Conservation (phyloP, 2,329 filamentous ascomycete genomes). For the Plectosphaerella cucumerina region DNA sequence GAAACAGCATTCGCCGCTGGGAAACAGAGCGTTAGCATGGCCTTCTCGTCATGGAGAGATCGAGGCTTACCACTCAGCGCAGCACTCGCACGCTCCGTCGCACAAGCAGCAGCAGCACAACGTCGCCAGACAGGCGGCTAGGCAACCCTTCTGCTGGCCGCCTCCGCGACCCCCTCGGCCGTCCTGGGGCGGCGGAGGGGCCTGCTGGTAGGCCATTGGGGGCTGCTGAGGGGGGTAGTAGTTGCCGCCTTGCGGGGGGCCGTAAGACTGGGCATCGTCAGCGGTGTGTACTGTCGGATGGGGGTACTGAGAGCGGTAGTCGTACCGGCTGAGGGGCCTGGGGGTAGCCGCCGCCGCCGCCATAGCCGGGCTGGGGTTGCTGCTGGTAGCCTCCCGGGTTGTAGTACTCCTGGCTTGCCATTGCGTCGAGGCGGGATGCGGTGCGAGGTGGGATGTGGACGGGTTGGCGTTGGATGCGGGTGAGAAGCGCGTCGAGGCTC, state of each 20-base stretch:
- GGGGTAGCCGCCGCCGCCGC: conserved; percentile 21
- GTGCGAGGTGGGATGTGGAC: background rate
- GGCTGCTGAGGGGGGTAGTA: conserved; percentile 28
- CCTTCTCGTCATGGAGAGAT: background rate
- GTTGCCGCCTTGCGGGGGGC: conserved; percentile 20
- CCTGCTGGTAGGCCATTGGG: conserved; percentile 40
- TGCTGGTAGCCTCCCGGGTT: conserved; percentile 23
- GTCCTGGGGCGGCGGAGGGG: conserved; percentile 23
- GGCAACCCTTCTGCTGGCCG: conserved; percentile 28
- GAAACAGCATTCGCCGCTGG: conserved; percentile 31
- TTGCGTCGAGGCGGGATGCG: conserved; percentile 12
- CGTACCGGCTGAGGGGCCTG: conserved; percentile 33
- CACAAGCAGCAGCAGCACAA: conserved; percentile 47
- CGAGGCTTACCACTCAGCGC: conserved; percentile 27
- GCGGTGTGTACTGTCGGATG: background rate
- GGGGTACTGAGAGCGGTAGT: background rate
- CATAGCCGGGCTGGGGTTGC: conserved; percentile 4
- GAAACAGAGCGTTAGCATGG: background rate
- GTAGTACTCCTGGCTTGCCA: conserved; percentile 40
- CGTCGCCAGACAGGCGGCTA: conserved; percentile 42
- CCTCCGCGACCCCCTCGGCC: conserved; percentile 25
- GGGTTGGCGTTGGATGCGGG: background rate
- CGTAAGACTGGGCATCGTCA: conserved; percentile 21
- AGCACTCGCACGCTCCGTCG: conserved; percentile 47
- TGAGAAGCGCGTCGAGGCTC: background rate